A percentile compares a stretch with the other conserved stretches of the same genome.
Evolutionary conservation across 176 grass and related monocot species (phyloP).

Genomic region (Saccharum officinarum): DNA sequence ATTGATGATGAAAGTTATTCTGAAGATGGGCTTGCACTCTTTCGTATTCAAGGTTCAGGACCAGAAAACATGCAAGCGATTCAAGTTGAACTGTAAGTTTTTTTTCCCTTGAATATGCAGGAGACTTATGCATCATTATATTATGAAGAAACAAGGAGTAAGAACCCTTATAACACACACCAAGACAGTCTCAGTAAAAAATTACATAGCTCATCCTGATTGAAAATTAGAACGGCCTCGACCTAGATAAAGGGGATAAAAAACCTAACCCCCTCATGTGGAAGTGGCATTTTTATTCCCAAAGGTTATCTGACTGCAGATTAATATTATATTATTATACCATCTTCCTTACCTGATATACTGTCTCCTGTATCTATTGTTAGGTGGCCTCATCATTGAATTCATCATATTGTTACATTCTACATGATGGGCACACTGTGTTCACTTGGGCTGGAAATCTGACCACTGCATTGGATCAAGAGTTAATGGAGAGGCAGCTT

Average conservation of each 20-base stretch:
- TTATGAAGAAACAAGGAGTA: background rate
- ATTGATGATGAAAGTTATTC: constrained; percentile 77
- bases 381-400: constrained; percentile 83
- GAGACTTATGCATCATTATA: background rate
- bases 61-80: constrained; percentile 98
- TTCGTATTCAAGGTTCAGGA: constrained; percentile 89
- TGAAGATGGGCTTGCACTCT: constrained; percentile 75
- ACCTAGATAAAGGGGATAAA: background rate
- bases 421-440: constrained; percentile 71
- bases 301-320: background rate
- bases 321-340: background rate
- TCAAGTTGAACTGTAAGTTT: constrained; percentile 66
- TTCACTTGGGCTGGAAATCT: constrained; percentile 85
- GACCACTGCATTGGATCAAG: constrained; percentile 66
- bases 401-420: constrained; percentile 89
- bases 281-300: background rate
- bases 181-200: background rate
- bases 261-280: background rate
- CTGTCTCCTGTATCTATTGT: constrained; percentile 25
- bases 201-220: background rate
- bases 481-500: constrained; percentile 76
- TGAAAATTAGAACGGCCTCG: background rate
- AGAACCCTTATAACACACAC: background rate
- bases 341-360: constrained; percentile 11
- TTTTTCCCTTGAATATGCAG: background rate